A percentile compares a stretch with the other conserved stretches of the same genome.
phyloP scores from a whole-genome alignment of 345 rosid species.

The Hevea brasiliensis region DNA sequence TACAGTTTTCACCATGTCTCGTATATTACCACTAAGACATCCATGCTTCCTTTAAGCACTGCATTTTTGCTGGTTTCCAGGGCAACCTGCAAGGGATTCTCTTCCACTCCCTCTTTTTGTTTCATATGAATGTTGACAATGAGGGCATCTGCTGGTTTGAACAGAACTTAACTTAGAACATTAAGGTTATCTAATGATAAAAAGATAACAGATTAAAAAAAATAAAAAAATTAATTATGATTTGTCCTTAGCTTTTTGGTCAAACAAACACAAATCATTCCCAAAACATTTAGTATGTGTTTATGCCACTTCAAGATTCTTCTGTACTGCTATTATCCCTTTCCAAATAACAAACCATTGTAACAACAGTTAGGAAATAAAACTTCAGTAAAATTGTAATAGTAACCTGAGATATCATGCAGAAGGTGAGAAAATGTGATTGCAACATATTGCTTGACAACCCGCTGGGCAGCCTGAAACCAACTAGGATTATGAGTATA shows the following conservation, averaged over 20 bases:
- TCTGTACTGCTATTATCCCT: constrained; percentile 3
- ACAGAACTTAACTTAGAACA: not conserved
- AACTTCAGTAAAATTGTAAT: constrained; percentile 5
- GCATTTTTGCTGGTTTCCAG: constrained; percentile 72
- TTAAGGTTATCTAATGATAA: constrained; percentile 6
- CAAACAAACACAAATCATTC: constrained; percentile 9
- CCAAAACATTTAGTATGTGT: not conserved
- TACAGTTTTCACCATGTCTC: not conserved
- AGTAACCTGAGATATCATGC: constrained; percentile 77
- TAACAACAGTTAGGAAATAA: constrained; percentile 1
- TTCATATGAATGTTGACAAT: constrained; percentile 39
- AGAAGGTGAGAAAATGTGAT: constrained; percentile 65
- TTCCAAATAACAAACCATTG: constrained; percentile 3
- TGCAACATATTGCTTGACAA: constrained; percentile 66
- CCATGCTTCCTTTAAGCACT: constrained; percentile 85
- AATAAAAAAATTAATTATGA: no score
- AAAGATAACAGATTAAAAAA: not conserved
- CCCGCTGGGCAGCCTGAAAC: constrained; percentile 75
- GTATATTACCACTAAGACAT: constrained; percentile 65
- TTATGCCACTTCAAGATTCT: not conserved
- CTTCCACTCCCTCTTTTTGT: constrained; percentile 62
- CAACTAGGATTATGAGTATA: constrained; percentile 32
- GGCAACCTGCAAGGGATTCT: constrained; percentile 55
- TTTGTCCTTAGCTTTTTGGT: constrained; percentile 4
- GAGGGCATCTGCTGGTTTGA: constrained; percentile 61